These are phyloP conservation scores for Chrysoporthe cubensis DNA, from an alignment of 2,329 filamentous ascomycete species.

Conservation along the genomic window DNA sequence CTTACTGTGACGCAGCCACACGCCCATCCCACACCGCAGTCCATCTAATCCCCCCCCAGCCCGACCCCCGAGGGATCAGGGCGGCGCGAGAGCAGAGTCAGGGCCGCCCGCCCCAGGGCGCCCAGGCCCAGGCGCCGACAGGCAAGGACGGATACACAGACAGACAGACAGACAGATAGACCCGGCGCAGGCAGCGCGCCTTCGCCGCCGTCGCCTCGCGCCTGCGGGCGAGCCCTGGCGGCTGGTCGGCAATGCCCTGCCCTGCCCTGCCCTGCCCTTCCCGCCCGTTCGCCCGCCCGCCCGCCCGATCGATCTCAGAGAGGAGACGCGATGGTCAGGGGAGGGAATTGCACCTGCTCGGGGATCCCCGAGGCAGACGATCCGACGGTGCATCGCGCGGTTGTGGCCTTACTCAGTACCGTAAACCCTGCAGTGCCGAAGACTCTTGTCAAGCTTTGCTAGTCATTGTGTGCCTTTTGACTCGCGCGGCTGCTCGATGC, in stretches of 20 bases:
- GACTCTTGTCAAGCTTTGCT: not conserved
- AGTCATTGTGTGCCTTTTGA: not conserved
- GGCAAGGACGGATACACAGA: not conserved
- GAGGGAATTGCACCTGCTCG: not conserved
- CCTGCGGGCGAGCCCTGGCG: too few relatives aligned
- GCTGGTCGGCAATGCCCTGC: too few relatives aligned
- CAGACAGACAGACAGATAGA: not conserved
- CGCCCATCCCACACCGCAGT: too few relatives aligned
- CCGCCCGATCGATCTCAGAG: not conserved
- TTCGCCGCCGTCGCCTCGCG: too few relatives aligned
- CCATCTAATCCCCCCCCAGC: too few relatives aligned
- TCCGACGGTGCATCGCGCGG: not conserved
- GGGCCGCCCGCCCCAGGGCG: too few relatives aligned
- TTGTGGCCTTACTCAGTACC: conserved; percentile 1
- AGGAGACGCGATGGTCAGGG: not conserved
- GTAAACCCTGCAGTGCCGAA: not conserved
- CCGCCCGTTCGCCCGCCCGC: too few relatives aligned
- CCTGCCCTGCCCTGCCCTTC: too few relatives aligned
- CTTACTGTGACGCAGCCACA: not conserved
- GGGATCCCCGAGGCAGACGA: not conserved
- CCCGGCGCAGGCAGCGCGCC: too few relatives aligned
- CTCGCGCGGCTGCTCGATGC: not conserved
- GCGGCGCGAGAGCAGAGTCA: too few relatives aligned
- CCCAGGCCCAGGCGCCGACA: too few relatives aligned
- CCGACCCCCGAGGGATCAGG: too few relatives aligned